Evolutionary conservation across 306 rosid species (phyloP), one percentile per base, ranked within the genome.

Genomic region (Astragalus glycyphyllos): DNA sequence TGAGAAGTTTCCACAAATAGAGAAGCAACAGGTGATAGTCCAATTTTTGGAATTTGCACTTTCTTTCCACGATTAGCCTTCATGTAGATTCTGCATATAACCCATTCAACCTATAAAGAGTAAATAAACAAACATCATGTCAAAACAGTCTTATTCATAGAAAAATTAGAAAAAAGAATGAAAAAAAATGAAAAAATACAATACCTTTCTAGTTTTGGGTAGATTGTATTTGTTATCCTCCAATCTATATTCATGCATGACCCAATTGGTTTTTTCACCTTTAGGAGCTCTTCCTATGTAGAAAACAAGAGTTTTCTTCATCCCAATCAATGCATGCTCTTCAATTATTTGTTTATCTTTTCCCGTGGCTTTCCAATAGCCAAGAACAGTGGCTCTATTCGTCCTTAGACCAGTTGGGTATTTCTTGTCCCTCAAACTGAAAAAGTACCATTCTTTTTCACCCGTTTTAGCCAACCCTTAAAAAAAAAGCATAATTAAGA

Each of bases 341-440:
- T 29, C 71, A 61, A 0, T 74, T 51, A 92, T 87, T 62, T 89
- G 92, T 45, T 51, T 92, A 68, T 92, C 96, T 87, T 85, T 92
- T 2, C 98, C 96, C 6, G 98, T 89, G 54, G 96, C 98, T 73
- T 92, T 92, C 98, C 98, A 92, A 11, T 87, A 92, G 5, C 98
- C 98, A 23, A 89, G 81, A 0, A 67, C 80, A 3, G 98, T 92
- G 0, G 95, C 95, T 50, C 98, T 81, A 49, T 89, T 92, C 4
- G 98, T 76, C 62, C 95, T 90, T 2, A 80, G 29, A 23, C 98
- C 92, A 26, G 90, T 84, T 79, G 92, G 89, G 84, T 87, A 89
- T 59, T 92, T 92, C 54, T 82, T 83, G 72, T 89, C 95, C 38
- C 82, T 81, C 11, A 86, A 75, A 29, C 87, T 83, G 80, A 86